These are phyloP conservation scores for Aureobasidium melanogenum DNA, from an alignment of 2,329 filamentous ascomycete genomes.

Conservation along the genomic window DNA sequence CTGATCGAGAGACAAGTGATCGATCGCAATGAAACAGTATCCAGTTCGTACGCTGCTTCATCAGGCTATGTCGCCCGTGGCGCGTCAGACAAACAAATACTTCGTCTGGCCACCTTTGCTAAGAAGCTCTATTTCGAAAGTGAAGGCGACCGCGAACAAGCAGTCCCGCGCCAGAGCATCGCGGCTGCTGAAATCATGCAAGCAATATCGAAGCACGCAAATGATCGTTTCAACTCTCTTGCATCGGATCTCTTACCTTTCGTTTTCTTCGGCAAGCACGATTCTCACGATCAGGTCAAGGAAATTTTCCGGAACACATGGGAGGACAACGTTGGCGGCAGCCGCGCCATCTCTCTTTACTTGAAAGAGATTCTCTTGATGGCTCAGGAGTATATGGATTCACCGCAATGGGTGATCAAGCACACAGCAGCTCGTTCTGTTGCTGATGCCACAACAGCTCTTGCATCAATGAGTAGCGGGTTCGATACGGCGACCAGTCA, in stretches of 20 bases:
- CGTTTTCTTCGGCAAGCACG: slow-evolving; percentile 78
- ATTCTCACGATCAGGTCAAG: slow-evolving; percentile 69
- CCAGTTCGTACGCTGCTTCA: slow-evolving; percentile 76
- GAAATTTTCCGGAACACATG: slow-evolving; percentile 79
- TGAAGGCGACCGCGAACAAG: slow-evolving; percentile 56
- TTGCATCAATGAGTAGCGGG: slow-evolving; percentile 43
- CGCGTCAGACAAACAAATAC: slow-evolving; percentile 49
- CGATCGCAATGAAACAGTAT: slow-evolving; percentile 90
- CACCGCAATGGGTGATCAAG: slow-evolving; percentile 81
- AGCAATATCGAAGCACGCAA: slow-evolving; percentile 74
- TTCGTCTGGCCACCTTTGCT: slow-evolving; percentile 46
- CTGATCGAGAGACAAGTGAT: slow-evolving; percentile 72
- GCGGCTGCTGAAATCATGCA: slow-evolving; percentile 77
- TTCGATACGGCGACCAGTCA: slow-evolving; percentile 50
- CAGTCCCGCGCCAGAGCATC: slow-evolving; percentile 44
- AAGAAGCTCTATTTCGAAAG: slow-evolving; percentile 70
- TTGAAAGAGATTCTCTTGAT: slow-evolving; percentile 71
- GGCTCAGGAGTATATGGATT: slow-evolving; percentile 59
- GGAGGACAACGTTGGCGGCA: slow-evolving; percentile 82
- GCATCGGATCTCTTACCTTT: slow-evolving; percentile 73
- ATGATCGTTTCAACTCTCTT: slow-evolving; percentile 75
- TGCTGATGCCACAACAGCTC: slow-evolving; percentile 61
- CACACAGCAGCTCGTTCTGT: slow-evolving; percentile 78
- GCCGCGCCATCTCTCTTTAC: slow-evolving; percentile 72
- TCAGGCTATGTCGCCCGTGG: slow-evolving; percentile 73